Conservation (phyloP, 768 basidiomycete species). For the Pleurotus eryngii region DNA sequence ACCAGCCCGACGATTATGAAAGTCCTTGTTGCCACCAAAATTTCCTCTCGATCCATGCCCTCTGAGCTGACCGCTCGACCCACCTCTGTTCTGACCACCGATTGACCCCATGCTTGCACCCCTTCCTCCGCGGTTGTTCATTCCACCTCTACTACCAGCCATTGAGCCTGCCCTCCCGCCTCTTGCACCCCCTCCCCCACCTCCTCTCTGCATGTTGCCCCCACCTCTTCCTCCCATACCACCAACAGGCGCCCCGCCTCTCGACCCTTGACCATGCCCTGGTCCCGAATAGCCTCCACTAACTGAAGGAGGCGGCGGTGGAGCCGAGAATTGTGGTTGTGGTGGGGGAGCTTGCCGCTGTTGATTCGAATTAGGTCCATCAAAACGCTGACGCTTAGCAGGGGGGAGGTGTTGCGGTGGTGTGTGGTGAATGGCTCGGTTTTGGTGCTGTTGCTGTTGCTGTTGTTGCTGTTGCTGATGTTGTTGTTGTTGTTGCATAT, state of each 20-base stretch:
- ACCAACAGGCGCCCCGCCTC: slow-evolving; percentile 48
- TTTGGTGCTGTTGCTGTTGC: slow-evolving; percentile 48
- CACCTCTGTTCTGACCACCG: slow-evolving; percentile 39
- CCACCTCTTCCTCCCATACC: slow-evolving; percentile 42
- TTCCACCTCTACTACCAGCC: slow-evolving; percentile 29
- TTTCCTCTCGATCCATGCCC: slow-evolving; percentile 66
- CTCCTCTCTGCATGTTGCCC: slow-evolving; percentile 25
- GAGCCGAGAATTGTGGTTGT: slow-evolving; percentile 66
- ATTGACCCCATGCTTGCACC: slow-evolving; percentile 27
- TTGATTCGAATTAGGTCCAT: slow-evolving; percentile 61
- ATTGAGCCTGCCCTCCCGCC: slow-evolving; percentile 30
- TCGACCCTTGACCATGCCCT: slow-evolving; percentile 27
- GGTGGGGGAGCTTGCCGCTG: slow-evolving; percentile 52
- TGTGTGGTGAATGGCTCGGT: slow-evolving; percentile 54
- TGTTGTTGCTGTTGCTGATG: slow-evolving; percentile 37
- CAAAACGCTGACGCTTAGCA: slow-evolving; percentile 88
- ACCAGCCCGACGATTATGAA: slow-evolving; percentile 62
- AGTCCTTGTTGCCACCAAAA: slow-evolving; percentile 59
- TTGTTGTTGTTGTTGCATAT: slow-evolving; percentile 41
- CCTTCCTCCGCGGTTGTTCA: slow-evolving; percentile 33
- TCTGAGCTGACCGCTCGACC: slow-evolving; percentile 47
- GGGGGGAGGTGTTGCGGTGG: slow-evolving; percentile 85
- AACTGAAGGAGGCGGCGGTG: slow-evolving; percentile 46
- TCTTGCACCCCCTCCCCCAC: slow-evolving; percentile 33
- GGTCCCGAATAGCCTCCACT: slow-evolving; percentile 31